Evolutionary conservation across 345 rosid genomes (phyloP), one percentile per base, ranked within the genome.

Genomic region (Nasturtium officinale): DNA sequence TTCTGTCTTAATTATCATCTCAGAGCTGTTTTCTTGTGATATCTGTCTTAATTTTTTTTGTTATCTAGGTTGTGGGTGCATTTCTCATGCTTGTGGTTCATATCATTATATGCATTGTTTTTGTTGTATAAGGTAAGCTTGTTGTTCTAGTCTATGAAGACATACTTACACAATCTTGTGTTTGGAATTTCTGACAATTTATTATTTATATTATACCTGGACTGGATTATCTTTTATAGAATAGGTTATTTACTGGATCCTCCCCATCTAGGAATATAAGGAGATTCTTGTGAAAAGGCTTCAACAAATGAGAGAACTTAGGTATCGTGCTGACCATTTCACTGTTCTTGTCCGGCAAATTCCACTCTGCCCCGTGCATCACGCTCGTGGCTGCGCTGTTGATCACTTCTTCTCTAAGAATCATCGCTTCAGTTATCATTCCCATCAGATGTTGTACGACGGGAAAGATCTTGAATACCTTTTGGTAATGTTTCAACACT

Each of bases 61-160:
- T n/a, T n/a, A n/a, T n/a, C 5, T 80, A 94, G 98, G 91, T 89
- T 94, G 43, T 94, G 97, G 98, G 91, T 88, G 76, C 97, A 94
- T 80, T 88, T 94, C 78, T 55, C 83, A 23, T 88, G 96, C 85
- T 78, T 89, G 85, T 94, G 95, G 80, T 65, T 88, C 59, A 82
- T 94, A 81, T 86, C 98, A 56, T 71, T 88, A 65, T 87, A 84
- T 78, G 96, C 88, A 66, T 69, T 87, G 47, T 83, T 75, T 84
- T 83, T 91, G 38, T 52, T 88, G 77, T 77, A 87, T 74, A 87
- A 82, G 96, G 96, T 94, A 74, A 75, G 32, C 7, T 43, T 62
- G 65, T 61, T 69, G 32, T 50, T 63, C 58, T 54, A 59, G 63
- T 38, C 38, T 33, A 38, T 58, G 16, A 28, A 62, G 72, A 23